phyloP scores from a whole-genome alignment of 768 basidiomycete species.

The Strobilomyces dryophilus region DNA sequence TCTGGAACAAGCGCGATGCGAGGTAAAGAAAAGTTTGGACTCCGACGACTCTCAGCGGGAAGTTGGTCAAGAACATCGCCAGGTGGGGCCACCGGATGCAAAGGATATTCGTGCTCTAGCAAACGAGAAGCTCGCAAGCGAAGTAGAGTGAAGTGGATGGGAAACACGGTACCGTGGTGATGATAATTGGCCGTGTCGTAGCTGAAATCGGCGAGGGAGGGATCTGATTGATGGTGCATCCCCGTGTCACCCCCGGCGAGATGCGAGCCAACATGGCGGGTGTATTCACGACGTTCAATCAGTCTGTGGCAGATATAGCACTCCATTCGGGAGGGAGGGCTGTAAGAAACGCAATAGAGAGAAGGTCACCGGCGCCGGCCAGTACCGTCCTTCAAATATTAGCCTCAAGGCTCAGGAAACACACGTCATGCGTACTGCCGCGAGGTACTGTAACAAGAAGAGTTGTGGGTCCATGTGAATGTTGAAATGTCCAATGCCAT shows the following conservation, averaged over 20 bases:
- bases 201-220: neutral
- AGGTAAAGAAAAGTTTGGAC: neutral
- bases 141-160: neutral
- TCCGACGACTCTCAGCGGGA: neutral
- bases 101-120: neutral
- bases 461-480: slow-evolving; percentile 4
- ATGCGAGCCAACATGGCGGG: slow-evolving; percentile 10
- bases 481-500: neutral
- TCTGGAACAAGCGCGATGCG: neutral
- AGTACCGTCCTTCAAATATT: neutral
- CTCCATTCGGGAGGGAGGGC: slow-evolving; percentile 3
- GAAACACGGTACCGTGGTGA: neutral
- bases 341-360: neutral
- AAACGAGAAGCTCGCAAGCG: neutral
- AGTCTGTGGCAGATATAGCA: slow-evolving; percentile 15
- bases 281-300: slow-evolving; percentile 12
- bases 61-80: neutral
- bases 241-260: neutral
- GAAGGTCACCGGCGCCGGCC: neutral
- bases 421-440: neutral
- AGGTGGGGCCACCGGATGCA: neutral
- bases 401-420: neutral
- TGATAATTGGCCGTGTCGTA: neutral
- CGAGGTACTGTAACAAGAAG: neutral
- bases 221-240: neutral